These are phyloP conservation scores for Oxytropis ochrocephala DNA, from an alignment of 306 rosid species.

Conservation along the genomic window DNA sequence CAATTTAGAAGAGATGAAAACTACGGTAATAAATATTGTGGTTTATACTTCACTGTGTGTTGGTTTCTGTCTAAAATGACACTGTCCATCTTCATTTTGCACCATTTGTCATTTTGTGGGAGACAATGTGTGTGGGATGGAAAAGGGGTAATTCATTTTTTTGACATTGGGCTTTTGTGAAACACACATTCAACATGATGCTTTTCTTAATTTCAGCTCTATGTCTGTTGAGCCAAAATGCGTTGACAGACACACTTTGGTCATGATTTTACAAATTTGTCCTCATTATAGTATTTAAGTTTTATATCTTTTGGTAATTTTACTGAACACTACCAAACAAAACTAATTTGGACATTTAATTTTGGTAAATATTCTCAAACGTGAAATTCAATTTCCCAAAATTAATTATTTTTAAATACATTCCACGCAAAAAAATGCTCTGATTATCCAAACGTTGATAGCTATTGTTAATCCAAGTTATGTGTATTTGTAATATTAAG, in stretches of 20 bases:
- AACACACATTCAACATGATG: neutral
- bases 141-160: neutral
- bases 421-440: neutral
- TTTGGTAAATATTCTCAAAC: neutral
- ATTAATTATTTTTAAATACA: neutral
- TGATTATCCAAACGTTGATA: neutral
- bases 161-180: neutral
- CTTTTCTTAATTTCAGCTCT: neutral
- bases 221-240: neutral
- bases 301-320: constrained; percentile 10
- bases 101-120: neutral
- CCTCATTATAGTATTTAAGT: neutral
- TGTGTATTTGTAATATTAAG: neutral
- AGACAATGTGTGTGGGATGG: neutral
- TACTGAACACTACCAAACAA: neutral
- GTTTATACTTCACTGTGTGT: neutral
- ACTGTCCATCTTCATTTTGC: neutral
- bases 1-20: constrained; percentile 96
- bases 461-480: neutral
- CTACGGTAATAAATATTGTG: constrained; percentile 51
- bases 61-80: constrained; percentile 5
- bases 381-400: neutral
- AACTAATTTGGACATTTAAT: neutral
- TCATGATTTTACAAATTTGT: neutral
- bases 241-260: neutral